Evolutionary conservation across 2,329 filamentous ascomycete genomes (phyloP).

Genomic region (Alternaria triticimaculans): DNA sequence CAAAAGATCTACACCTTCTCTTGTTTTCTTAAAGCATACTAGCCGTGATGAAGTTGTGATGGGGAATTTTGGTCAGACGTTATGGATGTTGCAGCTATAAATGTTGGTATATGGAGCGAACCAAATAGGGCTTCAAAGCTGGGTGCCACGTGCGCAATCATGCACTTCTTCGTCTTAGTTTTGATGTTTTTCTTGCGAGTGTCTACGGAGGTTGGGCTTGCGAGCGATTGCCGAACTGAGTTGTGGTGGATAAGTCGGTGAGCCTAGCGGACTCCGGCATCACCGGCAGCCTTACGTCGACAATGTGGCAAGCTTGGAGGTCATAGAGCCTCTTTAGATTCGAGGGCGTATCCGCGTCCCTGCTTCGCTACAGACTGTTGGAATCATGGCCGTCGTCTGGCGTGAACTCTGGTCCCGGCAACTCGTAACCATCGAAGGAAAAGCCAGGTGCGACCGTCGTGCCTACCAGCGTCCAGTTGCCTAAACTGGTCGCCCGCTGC

Average conservation of each 20-base stretch:
- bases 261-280: background rate
- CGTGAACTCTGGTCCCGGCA: constrained; percentile 23
- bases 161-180: background rate
- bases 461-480: constrained; percentile 59
- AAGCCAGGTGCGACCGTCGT: constrained; percentile 34
- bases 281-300: background rate
- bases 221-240: background rate
- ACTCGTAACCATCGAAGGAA: constrained; percentile 24
- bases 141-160: background rate
- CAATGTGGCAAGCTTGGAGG: background rate
- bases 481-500: constrained; percentile 56
- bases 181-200: background rate
- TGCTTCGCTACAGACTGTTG: background rate
- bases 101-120: background rate
- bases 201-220: background rate
- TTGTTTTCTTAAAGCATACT: background rate
- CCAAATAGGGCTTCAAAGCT: background rate
- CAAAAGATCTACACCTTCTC: background rate
- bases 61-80: background rate
- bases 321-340: background rate
- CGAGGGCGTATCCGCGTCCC: background rate
- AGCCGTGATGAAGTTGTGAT: background rate
- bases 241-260: background rate
- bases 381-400: constrained; percentile 2
- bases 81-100: background rate